Conservation (phyloP, 2,329 filamentous ascomycete species). For the Botrytis paeoniae region DNA sequence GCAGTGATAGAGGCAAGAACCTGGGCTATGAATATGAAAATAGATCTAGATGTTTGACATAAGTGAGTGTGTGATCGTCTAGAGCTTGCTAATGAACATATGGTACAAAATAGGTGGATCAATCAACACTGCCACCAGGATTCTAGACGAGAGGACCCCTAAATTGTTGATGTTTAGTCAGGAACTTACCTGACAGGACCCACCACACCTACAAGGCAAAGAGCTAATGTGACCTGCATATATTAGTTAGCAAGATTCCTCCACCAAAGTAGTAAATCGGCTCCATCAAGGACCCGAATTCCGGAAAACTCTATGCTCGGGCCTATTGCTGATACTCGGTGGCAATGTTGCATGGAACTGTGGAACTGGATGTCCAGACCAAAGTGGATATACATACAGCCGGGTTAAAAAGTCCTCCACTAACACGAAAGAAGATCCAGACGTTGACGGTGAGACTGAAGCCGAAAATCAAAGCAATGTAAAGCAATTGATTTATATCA, state of each 20-base stretch:
- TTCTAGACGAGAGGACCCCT: neutral
- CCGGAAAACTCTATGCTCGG: conserved; percentile 10
- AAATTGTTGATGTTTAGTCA: neutral
- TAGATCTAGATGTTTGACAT: conserved; percentile 24
- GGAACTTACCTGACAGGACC: conserved; percentile 1
- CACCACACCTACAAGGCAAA: conserved; percentile 8
- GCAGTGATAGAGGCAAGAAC: conserved; percentile 6
- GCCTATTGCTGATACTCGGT: conserved; percentile 7
- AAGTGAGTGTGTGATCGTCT: neutral
- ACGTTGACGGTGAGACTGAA: conserved; percentile 48
- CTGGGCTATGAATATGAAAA: conserved; percentile 35
- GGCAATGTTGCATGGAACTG: conserved; percentile 22
- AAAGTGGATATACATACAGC: conserved; percentile 39
- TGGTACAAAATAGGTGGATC: neutral
- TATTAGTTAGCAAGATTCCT: neutral
- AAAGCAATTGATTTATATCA: conserved; percentile 30
- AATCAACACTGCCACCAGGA: neutral
- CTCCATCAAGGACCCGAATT: neutral
- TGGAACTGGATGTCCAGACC: conserved; percentile 38
- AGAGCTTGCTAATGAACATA: neutral
- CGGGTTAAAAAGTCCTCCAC: conserved; percentile 52
- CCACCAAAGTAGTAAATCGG: neutral
- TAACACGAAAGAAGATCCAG: conserved; percentile 53
- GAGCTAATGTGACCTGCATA: conserved; percentile 7
- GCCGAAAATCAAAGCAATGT: conserved; percentile 36